Evolutionary conservation across 306 rosid genomes (phyloP).

Genomic region (Prinsepia uniflora): DNA sequence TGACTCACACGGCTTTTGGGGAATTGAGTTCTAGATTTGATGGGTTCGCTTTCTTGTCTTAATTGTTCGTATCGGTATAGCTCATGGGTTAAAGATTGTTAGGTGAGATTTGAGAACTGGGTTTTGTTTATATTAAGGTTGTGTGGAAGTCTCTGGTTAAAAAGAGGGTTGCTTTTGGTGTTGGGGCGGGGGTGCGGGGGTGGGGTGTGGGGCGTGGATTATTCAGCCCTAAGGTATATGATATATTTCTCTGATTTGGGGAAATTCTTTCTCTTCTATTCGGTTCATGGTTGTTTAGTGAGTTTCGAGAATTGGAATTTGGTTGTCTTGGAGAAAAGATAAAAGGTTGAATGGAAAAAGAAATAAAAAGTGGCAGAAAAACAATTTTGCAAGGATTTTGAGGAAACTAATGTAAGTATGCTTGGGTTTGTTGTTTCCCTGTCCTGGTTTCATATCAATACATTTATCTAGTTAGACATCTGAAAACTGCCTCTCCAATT

Average conservation of each 20-base stretch:
- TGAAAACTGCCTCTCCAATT: background rate
- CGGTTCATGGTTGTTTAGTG: background rate
- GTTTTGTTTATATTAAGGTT: background rate
- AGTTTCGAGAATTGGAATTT: background rate
- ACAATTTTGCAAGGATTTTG: background rate
- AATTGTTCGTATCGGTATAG: background rate
- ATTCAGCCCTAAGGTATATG: background rate
- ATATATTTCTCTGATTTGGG: no score
- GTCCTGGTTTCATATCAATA: background rate
- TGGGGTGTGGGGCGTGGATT: background rate
- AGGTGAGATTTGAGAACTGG: constrained; percentile 13
- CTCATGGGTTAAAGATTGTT: background rate
- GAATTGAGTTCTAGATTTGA: background rate
- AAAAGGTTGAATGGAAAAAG: background rate
- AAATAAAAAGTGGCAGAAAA: background rate
- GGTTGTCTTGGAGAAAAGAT: background rate
- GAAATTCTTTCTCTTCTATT: background rate
- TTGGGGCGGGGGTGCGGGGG: no score
- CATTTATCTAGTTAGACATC: background rate
- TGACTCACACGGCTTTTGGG: background rate
- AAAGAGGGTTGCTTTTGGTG: background rate
- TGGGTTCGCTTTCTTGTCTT: background rate
- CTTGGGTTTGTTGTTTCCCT: background rate
- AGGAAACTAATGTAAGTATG: background rate
- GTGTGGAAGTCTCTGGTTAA: background rate